Evolutionary conservation across 805 yeast species (phyloP).

Genomic region (Starmerella floricola): DNA sequence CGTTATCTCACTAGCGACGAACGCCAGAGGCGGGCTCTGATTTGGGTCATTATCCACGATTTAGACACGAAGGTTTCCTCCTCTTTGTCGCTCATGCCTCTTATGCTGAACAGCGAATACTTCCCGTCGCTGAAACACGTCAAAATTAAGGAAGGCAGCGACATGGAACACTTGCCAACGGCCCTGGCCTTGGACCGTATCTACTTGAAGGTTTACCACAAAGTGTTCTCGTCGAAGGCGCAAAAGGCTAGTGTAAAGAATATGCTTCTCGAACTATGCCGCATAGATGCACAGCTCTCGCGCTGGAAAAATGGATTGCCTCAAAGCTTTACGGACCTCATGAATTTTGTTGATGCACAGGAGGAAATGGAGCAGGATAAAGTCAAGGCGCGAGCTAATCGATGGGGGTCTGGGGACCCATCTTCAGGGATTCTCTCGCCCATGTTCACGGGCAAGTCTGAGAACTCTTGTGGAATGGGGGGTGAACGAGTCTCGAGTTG

Average conservation of each 20-base stretch:
- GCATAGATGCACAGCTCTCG: conserved; percentile 12
- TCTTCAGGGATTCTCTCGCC: no score
- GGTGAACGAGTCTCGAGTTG: background rate
- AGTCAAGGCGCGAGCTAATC: background rate
- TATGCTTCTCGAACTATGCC: conserved; percentile 11
- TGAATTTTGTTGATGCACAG: conserved; percentile 1
- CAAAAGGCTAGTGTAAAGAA: conserved; percentile 9
- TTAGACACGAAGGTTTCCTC: conserved; percentile 37
- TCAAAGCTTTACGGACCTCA: background rate
- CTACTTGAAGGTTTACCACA: conserved; percentile 13
- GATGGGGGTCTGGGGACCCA: no score
- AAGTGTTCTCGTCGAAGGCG: conserved; percentile 17
- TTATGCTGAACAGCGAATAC: conserved; percentile 25
- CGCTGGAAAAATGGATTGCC: conserved; percentile 18
- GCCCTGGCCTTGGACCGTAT: conserved; percentile 10
- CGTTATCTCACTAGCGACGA: conserved; percentile 32
- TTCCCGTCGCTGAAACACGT: conserved; percentile 37
- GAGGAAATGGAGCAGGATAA: background rate
- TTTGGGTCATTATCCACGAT: conserved; percentile 43
- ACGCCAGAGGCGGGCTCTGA: conserved; percentile 29
- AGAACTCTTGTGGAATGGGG: background rate
- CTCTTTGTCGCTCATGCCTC: conserved; percentile 40
- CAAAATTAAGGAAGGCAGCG: conserved; percentile 23
- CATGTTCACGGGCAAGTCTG: no score
- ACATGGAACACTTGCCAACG: conserved; percentile 1